phyloP scores from a whole-genome alignment of 495 filamentous ascomycete species.

The Entonaema liquescens region DNA sequence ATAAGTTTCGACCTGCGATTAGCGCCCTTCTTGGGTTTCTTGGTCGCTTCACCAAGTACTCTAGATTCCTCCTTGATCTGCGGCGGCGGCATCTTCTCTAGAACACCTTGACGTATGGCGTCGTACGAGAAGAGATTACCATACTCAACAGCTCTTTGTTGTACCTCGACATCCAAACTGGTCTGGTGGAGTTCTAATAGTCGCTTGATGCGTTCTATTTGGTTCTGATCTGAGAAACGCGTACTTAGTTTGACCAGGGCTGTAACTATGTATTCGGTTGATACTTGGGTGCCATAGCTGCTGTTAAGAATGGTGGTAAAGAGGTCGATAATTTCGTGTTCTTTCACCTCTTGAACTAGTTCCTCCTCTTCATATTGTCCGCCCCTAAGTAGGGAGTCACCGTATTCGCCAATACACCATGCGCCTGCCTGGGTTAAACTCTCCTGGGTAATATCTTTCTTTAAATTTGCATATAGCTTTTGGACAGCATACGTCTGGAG shows the following conservation, averaged over 20 bases:
- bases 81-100: conserved; percentile 96
- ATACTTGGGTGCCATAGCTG: conserved; percentile 86
- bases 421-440: conserved; percentile 90
- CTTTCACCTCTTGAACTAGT: conserved; percentile 85
- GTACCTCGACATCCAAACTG: conserved; percentile 91
- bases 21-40: conserved; percentile 78
- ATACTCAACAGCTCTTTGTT: conserved; percentile 95
- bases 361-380: conserved; percentile 97
- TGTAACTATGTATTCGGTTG: conserved; percentile 94
- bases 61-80: conserved; percentile 94
- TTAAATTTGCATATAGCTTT: conserved; percentile 88
- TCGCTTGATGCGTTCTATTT: conserved; percentile 84
- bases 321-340: conserved; percentile 89
- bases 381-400: conserved; percentile 84
- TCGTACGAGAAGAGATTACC: conserved; percentile 91
- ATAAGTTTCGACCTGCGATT: conserved; percentile 78
- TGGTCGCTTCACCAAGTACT: conserved; percentile 84
- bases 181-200: conserved; percentile 78
- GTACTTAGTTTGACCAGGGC: conserved; percentile 95
- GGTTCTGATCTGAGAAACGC: conserved; percentile 79
- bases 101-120: conserved; percentile 84
- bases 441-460: conserved; percentile 97
- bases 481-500: conserved; percentile 96
- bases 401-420: conserved; percentile 99
- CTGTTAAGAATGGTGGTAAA: conserved; percentile 92